phyloP scores from a whole-genome alignment of 176 grass and related monocot species.

The Dendrocalamus sinicus region DNA sequence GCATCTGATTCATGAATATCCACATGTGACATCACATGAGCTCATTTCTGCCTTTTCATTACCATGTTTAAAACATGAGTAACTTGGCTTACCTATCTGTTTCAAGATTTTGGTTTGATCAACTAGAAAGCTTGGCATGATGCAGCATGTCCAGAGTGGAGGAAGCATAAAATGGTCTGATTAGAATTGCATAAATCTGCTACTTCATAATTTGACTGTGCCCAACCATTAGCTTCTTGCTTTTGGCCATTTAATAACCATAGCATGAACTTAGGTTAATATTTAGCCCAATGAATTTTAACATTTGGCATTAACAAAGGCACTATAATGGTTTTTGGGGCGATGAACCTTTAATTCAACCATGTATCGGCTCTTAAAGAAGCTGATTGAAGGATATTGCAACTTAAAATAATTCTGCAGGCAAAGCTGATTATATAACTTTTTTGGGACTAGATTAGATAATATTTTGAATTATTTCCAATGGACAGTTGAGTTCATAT shows the following conservation, averaged over 20 bases:
- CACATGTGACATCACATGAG: neutral
- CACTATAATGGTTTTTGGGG: constrained; percentile 8
- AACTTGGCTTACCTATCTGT: neutral
- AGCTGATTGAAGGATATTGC: neutral
- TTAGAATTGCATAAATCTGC: neutral
- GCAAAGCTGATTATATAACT: constrained; percentile 10
- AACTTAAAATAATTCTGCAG: neutral
- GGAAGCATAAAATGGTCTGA: constrained; percentile 13
- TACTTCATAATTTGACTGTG: neutral
- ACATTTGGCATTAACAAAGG: neutral
- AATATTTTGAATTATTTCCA: constrained; percentile 44
- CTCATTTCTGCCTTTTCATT: neutral
- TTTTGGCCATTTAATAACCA: constrained; percentile 2
- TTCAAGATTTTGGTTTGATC: constrained; percentile 11
- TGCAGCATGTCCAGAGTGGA: neutral
- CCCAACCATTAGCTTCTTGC: neutral
- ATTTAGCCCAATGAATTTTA: constrained; percentile 26
- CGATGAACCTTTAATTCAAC: neutral
- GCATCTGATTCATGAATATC: constrained; percentile 20
- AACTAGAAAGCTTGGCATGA: neutral
- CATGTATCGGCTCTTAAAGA: neutral
- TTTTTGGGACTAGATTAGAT: constrained; percentile 7
- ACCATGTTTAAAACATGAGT: neutral
- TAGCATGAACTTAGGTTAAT: neutral
- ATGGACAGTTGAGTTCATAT: constrained; percentile 90